These are phyloP conservation scores for Aegilops tauschii DNA, from an alignment of 176 grass and related monocot genomes.

Conservation along the genomic window DNA sequence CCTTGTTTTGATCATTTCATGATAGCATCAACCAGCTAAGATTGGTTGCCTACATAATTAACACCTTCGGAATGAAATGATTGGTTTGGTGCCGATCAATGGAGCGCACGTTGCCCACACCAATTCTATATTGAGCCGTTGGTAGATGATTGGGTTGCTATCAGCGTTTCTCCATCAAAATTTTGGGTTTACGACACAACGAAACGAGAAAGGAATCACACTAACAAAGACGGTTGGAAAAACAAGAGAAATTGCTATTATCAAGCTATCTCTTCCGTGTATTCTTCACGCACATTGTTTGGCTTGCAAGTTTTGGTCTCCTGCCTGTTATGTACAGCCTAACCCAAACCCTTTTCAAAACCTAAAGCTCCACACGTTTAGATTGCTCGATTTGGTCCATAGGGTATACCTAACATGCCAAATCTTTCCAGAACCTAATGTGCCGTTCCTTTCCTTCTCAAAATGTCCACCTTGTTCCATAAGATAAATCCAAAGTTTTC, in stretches of 20 bases:
- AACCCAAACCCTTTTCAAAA: slow-evolving; percentile 21
- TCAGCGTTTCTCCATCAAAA: background rate
- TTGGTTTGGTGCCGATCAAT: slow-evolving; percentile 44
- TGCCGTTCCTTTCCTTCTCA: background rate
- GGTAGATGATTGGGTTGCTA: background rate
- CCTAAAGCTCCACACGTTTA: background rate
- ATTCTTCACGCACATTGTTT: background rate
- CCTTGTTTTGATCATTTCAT: background rate
- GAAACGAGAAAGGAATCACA: background rate
- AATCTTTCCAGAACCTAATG: slow-evolving; percentile 20
- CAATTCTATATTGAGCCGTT: slow-evolving; percentile 13
- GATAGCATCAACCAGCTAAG: slow-evolving; percentile 34
- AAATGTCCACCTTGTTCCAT: background rate
- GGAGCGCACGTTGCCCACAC: slow-evolving; percentile 23
- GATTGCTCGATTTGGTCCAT: background rate
- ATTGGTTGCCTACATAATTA: slow-evolving; percentile 28
- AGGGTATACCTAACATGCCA: background rate
- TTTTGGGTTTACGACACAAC: background rate
- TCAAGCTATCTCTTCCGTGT: background rate
- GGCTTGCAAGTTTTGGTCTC: background rate
- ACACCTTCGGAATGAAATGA: slow-evolving; percentile 24
- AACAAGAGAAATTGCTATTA: background rate
- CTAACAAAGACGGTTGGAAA: background rate
- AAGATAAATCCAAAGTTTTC: background rate
- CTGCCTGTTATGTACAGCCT: background rate